A percentile compares a stretch with the other conserved stretches of the same genome.
These are phyloP conservation scores for Saccharomycopsis fodiens DNA, from an alignment of 805 yeast genomes.

Conservation along the genomic window DNA sequence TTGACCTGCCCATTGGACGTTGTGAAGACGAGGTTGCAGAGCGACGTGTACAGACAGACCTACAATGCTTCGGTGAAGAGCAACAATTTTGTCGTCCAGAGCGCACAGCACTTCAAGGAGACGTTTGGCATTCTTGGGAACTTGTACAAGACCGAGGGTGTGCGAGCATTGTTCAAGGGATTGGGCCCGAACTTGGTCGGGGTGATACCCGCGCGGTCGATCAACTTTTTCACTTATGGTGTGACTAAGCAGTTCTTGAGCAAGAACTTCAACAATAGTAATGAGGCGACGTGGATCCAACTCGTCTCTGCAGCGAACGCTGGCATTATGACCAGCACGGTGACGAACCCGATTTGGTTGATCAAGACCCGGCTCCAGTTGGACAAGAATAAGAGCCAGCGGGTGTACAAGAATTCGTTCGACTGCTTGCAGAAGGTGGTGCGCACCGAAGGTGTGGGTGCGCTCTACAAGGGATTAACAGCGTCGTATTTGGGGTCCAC, in stretches of 20 bases:
- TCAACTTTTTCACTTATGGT: constrained; percentile 95
- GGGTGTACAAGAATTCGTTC: constrained; percentile 71
- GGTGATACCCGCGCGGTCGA: constrained; percentile 95
- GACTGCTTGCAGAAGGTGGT: constrained; percentile 73
- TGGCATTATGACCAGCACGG: constrained; percentile 90
- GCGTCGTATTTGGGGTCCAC: constrained; percentile 92
- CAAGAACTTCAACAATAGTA: constrained; percentile 56
- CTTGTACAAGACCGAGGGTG: constrained; percentile 73
- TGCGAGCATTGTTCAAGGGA: constrained; percentile 84
- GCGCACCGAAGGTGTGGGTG: constrained; percentile 67
- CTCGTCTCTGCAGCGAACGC: constrained; percentile 82
- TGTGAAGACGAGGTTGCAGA: constrained; percentile 90
- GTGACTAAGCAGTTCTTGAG: constrained; percentile 76
- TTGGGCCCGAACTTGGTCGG: constrained; percentile 96
- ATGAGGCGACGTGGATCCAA: constrained; percentile 82
- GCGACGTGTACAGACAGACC: constrained; percentile 64
- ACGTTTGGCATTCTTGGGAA: constrained; percentile 65
- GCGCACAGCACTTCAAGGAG: constrained; percentile 69
- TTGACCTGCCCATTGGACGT: constrained; percentile 94
- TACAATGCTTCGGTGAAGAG: constrained; percentile 32
- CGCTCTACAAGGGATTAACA: constrained; percentile 83
- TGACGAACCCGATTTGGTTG: constrained; percentile 97
- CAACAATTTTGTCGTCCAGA: constrained; percentile 36
- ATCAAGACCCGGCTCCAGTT: constrained; percentile 90
- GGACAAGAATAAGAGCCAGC: constrained; percentile 57